Evolutionary conservation across 1,139 yeast species (phyloP).

Genomic region (Debaryomycetaceae sp.): DNA sequence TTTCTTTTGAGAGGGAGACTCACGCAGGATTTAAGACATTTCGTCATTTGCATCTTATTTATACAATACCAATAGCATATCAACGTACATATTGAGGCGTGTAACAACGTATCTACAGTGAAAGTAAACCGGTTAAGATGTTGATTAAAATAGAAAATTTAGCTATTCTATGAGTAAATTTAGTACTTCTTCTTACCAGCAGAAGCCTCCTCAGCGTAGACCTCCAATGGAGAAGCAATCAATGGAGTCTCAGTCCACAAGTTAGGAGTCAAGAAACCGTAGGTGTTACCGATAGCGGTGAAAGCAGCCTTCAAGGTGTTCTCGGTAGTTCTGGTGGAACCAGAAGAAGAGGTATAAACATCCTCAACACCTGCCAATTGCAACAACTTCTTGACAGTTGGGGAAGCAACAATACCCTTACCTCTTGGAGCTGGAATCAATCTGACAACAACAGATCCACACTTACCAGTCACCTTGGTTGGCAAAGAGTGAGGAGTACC

Average conservation of each 20-base stretch:
- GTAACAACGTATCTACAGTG: neutral
- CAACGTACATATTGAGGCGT: no score
- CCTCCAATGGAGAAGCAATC: slow-evolving; percentile 90
- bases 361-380: slow-evolving; percentile 99
- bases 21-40: no score
- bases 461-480: slow-evolving; percentile 97
- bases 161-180: slow-evolving; percentile 11
- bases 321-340: slow-evolving; percentile 99
- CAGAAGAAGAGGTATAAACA: slow-evolving; percentile 97
- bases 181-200: slow-evolving; percentile 73
- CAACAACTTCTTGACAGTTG: slow-evolving; percentile 98
- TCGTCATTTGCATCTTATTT: no score
- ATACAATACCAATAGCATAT: neutral
- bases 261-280: slow-evolving; percentile 99
- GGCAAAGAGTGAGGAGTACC: slow-evolving; percentile 99
- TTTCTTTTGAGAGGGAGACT: no score
- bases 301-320: slow-evolving; percentile 99
- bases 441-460: slow-evolving; percentile 98
- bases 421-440: slow-evolving; percentile 99
- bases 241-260: slow-evolving; percentile 89
- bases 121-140: neutral
- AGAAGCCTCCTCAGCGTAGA: slow-evolving; percentile 82
- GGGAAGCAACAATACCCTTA: slow-evolving; percentile 99
- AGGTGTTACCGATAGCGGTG: slow-evolving; percentile 99
- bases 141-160: neutral